Conservation (phyloP, 441 rosid genomes). For the Gossypium gossypioides region DNA sequence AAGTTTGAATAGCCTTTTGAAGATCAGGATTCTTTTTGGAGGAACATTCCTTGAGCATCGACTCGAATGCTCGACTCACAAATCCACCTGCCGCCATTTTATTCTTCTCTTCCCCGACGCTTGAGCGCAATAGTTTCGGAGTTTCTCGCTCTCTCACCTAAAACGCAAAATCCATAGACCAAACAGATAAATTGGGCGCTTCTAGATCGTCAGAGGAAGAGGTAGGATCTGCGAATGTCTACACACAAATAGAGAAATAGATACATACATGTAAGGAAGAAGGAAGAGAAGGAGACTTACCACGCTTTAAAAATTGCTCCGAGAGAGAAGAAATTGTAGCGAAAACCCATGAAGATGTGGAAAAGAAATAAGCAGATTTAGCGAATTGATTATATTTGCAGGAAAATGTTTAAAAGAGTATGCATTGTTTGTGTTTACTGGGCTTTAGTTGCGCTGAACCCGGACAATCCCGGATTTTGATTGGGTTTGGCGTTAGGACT, state of each 20-base stretch:
- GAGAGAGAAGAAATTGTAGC: neutral
- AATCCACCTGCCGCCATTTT: slow-evolving; percentile 96
- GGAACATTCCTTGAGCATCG: slow-evolving; percentile 88
- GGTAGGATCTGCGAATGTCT: neutral
- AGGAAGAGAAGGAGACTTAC: neutral
- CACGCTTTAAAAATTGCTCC: neutral
- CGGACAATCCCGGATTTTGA: slow-evolving; percentile 14
- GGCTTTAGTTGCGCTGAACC: slow-evolving; percentile 9
- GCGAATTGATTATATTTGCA: neutral
- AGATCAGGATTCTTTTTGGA: slow-evolving; percentile 81
- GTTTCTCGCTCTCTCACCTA: neutral
- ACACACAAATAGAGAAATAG: neutral
- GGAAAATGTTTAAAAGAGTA: neutral
- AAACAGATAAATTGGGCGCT: neutral
- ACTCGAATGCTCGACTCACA: slow-evolving; percentile 82
- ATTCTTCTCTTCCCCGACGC: neutral
- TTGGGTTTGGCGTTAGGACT: neutral
- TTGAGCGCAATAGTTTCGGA: neutral
- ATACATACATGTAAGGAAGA: neutral
- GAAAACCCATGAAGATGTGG: slow-evolving; percentile 19
- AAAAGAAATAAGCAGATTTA: slow-evolving; percentile 9
- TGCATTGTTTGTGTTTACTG: neutral
- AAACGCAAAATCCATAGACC: neutral
- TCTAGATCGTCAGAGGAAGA: slow-evolving; percentile 5
- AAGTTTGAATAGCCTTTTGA: slow-evolving; percentile 70